phyloP scores from a whole-genome alignment of 345 rosid genomes.

The Kernera saxatilis region DNA sequence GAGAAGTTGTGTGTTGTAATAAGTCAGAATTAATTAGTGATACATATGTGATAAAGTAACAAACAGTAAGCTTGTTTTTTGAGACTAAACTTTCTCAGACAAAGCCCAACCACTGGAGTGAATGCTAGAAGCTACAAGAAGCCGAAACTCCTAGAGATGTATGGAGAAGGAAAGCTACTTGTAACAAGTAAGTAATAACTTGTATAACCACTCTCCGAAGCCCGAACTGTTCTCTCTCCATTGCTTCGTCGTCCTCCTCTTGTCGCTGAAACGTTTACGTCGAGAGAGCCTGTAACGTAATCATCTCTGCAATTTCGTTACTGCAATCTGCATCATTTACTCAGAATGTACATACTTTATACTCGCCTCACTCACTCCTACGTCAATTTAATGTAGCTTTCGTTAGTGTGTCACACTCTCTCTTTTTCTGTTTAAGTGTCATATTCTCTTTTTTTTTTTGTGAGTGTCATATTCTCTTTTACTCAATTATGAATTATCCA shows the following conservation, averaged over 20 bases:
- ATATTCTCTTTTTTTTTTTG: constrained; percentile 1
- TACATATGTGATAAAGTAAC: background rate
- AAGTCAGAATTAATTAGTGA: constrained; percentile 23
- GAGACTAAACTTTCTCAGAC: background rate
- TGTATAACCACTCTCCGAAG: background rate
- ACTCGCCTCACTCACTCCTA: background rate
- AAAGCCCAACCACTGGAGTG: background rate
- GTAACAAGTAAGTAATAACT: constrained; percentile 8
- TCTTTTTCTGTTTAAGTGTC: no score
- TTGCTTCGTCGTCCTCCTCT: constrained; percentile 29
- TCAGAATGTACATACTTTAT: no score
- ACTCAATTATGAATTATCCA: constrained; percentile 3
- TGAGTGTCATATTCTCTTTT: background rate
- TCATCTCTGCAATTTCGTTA: background rate
- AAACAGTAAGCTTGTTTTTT: constrained; percentile 4
- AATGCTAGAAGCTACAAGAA: constrained; percentile 11
- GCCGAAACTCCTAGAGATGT: background rate
- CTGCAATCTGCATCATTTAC: background rate
- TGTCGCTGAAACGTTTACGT: constrained; percentile 71
- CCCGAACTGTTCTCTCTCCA: constrained; percentile 30
- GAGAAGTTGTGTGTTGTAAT: background rate
- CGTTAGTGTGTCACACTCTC: background rate
- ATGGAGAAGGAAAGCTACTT: constrained; percentile 3
- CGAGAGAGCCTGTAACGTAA: constrained; percentile 45
- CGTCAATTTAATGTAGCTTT: constrained; percentile 1